Evolutionary conservation across 2,329 filamentous ascomycete species (phyloP), one percentile per base, ranked within the genome.

Genomic region (Simplicillium aogashimaense): DNA sequence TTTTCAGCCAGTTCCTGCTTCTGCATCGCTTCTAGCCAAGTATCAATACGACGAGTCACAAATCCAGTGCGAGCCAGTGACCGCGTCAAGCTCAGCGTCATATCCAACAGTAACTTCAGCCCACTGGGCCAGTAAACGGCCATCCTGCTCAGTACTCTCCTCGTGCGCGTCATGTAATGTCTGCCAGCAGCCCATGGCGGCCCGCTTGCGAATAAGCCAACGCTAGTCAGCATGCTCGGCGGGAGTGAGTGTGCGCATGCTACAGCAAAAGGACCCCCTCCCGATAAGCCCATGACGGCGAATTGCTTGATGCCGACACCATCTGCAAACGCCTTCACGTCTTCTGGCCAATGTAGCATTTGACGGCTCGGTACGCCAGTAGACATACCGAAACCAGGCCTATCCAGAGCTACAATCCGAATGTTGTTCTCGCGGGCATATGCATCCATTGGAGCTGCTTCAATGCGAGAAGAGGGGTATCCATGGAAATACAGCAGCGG

Each of bases 401-500:
- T 56, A 39, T 69, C 65, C 3, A 61, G 49, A 4, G 60, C 52
- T 30, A 69, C 52, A 32, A 67, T 18, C 7, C 59, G 60, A 13
- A 62, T 42, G 4, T 48, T 44, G 8, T 48, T 49, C 3, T 46
- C 45, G 3, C 45, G 41, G 9, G 56, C 60, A 4, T 51, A 36
- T 3, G 47, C 39, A 30, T 59, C 48, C 14, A 57, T 38, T 9
- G 46, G 45, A 6, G 41, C 42, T 7, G 50, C 59, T 41, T 68
- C 65, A 10, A 66, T 47, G 5, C 64, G 63, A 4, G 59, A 65
- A 1, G 56, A 56, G 0, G 65, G 66, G 39, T 59, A 64, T 8
- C 65, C 66, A 45, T 69, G 66, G 38, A 67, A 63, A 47, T 58
- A 64, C 25, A 69, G 46, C 2, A 65, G 40, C 0, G 60, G 58